Base-by-base conservation (phyloP, 768 basidiomycete genomes). In the Gelatoporia subvermispora region DNA sequence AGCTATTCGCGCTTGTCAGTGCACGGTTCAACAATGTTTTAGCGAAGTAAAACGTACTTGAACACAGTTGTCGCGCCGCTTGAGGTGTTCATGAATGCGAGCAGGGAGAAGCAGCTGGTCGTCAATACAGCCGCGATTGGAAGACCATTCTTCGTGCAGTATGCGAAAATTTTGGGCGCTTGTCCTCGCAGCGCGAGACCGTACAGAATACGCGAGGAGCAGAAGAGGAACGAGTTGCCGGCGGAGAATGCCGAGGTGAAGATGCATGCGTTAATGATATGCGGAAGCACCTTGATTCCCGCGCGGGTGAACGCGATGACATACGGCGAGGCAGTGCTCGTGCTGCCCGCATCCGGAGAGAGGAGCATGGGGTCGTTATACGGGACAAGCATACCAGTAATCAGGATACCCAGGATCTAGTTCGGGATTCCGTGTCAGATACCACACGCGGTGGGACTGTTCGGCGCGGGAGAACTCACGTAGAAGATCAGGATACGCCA, bases 401-500 rank as follows among this genome's bases (percentile, higher is more conserved):
- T 78, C 48, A 88, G 60, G 49, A 88, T 73, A 25, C 85, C 86
- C 41, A 87, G 69, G 51, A 88, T 74, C 79, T 83, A n/a, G 28
- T n/a, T 24, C 3, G 28, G 3, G 10, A 16, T 31, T 31, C 28
- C 2, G 5, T 22, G 20, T 38, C 11, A 48, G 25, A 8, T 7
- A 15, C 39, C 36, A 18, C 18, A 17, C n/a, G 3, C 11, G 17
- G 24, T 10, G 4, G n/a, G 18, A 8, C 5, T 39, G 28, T 7
- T 16, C 20, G 18, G 47, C 7, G 17, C 3, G 16, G 3, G 35
- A 16, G 20, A 13, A 58, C 77, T 51, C 51, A 81, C 78, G 57
- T 90, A 91, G 75, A 91, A 91, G 23, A 89, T 53, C 8, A 86
- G 53, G 56, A 95, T 85, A 52, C 92, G 82, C 68, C 80, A 88